Evolutionary conservation across 176 grass and related monocot species (phyloP).

Genomic region (Canna indica): DNA sequence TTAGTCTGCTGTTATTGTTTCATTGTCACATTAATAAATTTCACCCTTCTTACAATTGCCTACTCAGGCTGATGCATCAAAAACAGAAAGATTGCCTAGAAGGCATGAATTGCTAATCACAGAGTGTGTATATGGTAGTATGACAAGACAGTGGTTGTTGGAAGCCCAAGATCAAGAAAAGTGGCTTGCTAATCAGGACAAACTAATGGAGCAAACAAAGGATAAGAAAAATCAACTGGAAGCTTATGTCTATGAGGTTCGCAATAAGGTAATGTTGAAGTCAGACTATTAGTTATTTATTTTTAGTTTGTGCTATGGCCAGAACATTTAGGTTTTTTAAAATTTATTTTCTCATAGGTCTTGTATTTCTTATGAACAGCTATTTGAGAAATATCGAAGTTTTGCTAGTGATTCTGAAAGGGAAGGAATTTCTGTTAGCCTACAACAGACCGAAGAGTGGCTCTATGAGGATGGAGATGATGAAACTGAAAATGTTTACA

Average conservation of each 20-base stretch:
- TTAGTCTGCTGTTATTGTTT: background rate
- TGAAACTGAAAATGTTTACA: constrained; percentile 89
- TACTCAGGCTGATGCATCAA: constrained; percentile 40
- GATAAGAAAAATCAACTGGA: constrained; percentile 92
- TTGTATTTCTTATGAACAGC: constrained; percentile 34
- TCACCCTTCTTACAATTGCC: constrained; percentile 6
- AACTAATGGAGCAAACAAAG: constrained; percentile 72
- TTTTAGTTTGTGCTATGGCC: background rate
- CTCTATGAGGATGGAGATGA: constrained; percentile 99
- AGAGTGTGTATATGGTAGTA: constrained; percentile 54
- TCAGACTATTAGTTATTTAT: constrained; percentile 2
- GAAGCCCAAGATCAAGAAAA: constrained; percentile 76
- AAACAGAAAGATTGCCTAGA: constrained; percentile 30
- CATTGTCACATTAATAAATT: background rate
- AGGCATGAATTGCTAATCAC: constrained; percentile 46
- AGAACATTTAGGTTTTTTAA: background rate
- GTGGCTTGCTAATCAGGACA: constrained; percentile 65
- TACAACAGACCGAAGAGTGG: constrained; percentile 95
- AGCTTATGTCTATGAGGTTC: constrained; percentile 84
- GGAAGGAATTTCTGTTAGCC: constrained; percentile 58
- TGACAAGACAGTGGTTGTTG: constrained; percentile 47
- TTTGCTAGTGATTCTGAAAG: constrained; percentile 91
- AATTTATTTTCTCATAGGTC: background rate
- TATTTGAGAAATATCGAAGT: constrained; percentile 79
- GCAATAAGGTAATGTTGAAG: constrained; percentile 63